phyloP scores from a whole-genome alignment of 2,329 filamentous ascomycete species.

The Fusarium zealandicum region DNA sequence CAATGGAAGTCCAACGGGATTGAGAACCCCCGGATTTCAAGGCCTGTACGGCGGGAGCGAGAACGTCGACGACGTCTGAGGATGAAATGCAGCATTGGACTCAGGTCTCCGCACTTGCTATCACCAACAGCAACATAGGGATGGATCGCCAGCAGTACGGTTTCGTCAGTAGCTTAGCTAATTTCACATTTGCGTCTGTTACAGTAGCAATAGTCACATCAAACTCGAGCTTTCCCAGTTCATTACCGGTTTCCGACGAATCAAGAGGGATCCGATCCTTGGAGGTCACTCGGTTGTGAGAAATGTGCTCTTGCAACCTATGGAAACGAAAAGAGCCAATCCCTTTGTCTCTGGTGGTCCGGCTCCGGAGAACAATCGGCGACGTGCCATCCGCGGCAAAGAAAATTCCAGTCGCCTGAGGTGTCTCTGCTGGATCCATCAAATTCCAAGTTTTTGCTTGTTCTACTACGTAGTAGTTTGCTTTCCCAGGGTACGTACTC shows the following conservation, averaged over 20 bases:
- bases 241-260: constrained; percentile 2
- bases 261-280: not conserved
- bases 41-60: constrained; percentile 58
- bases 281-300: not conserved
- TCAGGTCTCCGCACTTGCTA: not conserved
- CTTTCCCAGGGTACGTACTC: constrained; percentile 1
- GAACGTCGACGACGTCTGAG: constrained; percentile 52
- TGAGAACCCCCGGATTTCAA: constrained; percentile 53
- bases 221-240: constrained; percentile 3
- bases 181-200: not conserved
- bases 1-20: constrained; percentile 47
- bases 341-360: constrained; percentile 14
- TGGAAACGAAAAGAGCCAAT: not conserved
- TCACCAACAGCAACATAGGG: constrained; percentile 1
- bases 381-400: constrained; percentile 18
- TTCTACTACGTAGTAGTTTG: too few species aligned
- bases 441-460: not conserved
- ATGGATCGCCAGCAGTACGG: too few species aligned
- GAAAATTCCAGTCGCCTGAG: constrained; percentile 23
- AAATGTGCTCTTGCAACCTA: constrained; percentile 6
- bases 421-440: not conserved
- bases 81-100: constrained; percentile 1
- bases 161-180: too few species aligned
- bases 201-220: constrained; percentile 2
- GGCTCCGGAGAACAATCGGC: constrained; percentile 7